Base-by-base conservation (phyloP, 768 basidiomycete species). In the Boletellus sp. region DNA sequence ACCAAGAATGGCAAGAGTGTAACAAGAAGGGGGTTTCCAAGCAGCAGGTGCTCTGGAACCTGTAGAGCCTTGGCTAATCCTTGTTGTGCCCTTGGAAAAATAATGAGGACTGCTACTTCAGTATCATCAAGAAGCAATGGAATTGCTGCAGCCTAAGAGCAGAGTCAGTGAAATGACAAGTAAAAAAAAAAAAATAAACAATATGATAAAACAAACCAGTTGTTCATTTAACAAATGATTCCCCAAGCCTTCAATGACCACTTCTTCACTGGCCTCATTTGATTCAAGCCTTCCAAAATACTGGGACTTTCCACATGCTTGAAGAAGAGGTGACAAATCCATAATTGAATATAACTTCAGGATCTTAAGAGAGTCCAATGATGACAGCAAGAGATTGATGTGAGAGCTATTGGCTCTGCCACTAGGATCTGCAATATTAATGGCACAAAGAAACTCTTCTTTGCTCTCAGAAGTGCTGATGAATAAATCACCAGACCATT, bases 401-500 rank as follows among this genome's bases (percentile, higher is more conserved):
- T 75, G 70, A 46, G 81, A 64, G 33, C 78, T 77, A 7, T 68
- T 64, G 17, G 65, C 58, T 13, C 68, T 67, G 22, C 76, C 73
- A 10, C 72, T 71, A 3, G 73, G 60, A 33, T 83, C 78, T 44
- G 68, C 64, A 38, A 87, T 65, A 2, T 60, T 62, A 26, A 79
- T 72, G 32, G 77, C 69, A 66, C 84, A 84, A 0, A 83, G 55
- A 7, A 65, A 65, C 47, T 80, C 73, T 23, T 71, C 62, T 20
- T 66, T 64, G 19, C 67, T 69, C 5, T 66, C 61, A 17, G 63
- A 63, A 3, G 65, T 64, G 22, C 69, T 70, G 19, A 78, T 70
- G 47, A 74, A 72, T 24, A 87, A 68, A 19, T 77, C 68, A 20
- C 84, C 85, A 33, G 72, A 68, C 86, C 87, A 87, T 54, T 73